Conservation (phyloP, 1,284 basidiomycete genomes). For the Cryptococcus depauperatus region DNA sequence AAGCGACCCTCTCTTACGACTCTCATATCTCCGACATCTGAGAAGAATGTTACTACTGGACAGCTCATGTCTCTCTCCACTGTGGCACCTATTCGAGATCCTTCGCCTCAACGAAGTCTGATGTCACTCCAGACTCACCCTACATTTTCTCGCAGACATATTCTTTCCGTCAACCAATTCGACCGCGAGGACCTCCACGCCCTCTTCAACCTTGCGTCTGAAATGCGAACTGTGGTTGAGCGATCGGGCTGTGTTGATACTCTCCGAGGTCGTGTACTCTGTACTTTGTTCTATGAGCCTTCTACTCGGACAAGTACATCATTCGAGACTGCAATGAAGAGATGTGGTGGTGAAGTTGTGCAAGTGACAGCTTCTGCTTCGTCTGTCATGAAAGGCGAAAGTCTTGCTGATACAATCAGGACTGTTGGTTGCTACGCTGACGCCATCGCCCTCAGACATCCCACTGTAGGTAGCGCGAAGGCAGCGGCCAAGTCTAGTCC, state of each 20-base stretch:
- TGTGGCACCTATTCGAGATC: conserved; percentile 9
- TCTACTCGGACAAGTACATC: conserved; percentile 92
- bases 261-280: conserved; percentile 82
- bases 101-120: conserved; percentile 46
- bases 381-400: conserved; percentile 92
- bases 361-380: conserved; percentile 72
- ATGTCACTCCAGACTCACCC: conserved; percentile 53
- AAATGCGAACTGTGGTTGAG: conserved; percentile 95
- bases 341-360: conserved; percentile 91
- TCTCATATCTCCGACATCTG: conserved; percentile 15
- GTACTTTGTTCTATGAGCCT: conserved; percentile 96
- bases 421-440: conserved; percentile 95
- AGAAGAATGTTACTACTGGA: conserved; percentile 8
- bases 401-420: conserved; percentile 84
- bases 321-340: conserved; percentile 99
- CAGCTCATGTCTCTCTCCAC: conserved; percentile 38
- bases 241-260: conserved; percentile 82
- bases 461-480: conserved; percentile 83
- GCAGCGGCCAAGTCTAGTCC: conserved; percentile 88
- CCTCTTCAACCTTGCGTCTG: conserved; percentile 88
- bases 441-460: conserved; percentile 89
- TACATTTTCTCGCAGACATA: conserved; percentile 77
- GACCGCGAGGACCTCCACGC: conserved; percentile 83
- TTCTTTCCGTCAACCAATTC: conserved; percentile 92
- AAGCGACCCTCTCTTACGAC: conserved; percentile 29